Conservation (phyloP, 2,329 filamentous ascomycete species). For the Parascedosporium putredinis region DNA sequence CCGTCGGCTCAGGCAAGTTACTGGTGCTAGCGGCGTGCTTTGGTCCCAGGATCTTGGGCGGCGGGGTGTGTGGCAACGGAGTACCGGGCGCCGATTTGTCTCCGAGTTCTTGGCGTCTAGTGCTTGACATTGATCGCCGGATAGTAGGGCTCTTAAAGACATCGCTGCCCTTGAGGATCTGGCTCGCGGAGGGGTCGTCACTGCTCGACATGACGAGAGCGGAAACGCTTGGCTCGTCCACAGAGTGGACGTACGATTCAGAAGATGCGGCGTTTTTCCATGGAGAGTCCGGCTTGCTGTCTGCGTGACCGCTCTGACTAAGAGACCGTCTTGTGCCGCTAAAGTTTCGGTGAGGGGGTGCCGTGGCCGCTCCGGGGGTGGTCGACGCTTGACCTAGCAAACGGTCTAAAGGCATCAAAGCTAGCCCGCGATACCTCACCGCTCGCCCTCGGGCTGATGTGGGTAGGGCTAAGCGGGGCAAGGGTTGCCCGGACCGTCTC, state of each 20-base stretch:
- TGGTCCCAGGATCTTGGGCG: conserved; percentile 10
- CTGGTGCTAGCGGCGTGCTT: conserved; percentile 30
- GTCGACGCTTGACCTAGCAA: conserved; percentile 42
- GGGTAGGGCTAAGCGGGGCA: conserved; percentile 31
- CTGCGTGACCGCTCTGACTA: conserved; percentile 36
- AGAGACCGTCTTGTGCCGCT: conserved; percentile 47
- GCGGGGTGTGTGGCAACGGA: background rate
- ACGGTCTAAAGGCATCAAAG: conserved; percentile 39
- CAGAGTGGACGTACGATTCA: conserved; percentile 68
- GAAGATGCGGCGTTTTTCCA: conserved; percentile 50
- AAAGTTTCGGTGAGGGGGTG: conserved; percentile 46
- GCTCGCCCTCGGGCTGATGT: conserved; percentile 44
- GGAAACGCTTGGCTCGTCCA: conserved; percentile 63
- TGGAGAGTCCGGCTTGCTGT: conserved; percentile 21
- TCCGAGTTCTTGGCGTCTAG: conserved; percentile 16
- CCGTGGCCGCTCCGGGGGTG: conserved; percentile 19
- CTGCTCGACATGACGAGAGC: conserved; percentile 58
- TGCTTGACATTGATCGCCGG: conserved; percentile 34
- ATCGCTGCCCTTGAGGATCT: conserved; percentile 78
- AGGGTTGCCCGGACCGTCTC: conserved; percentile 54
- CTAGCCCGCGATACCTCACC: conserved; percentile 41
- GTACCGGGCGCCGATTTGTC: conserved; percentile 4
- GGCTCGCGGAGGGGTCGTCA: conserved; percentile 78
- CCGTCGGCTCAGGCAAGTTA: conserved; percentile 19
- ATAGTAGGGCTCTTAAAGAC: conserved; percentile 77